A percentile compares a stretch with the other conserved stretches of the same genome.
phyloP scores from a whole-genome alignment of 2,329 filamentous ascomycete species.

The Anisogramma anomala region DNA sequence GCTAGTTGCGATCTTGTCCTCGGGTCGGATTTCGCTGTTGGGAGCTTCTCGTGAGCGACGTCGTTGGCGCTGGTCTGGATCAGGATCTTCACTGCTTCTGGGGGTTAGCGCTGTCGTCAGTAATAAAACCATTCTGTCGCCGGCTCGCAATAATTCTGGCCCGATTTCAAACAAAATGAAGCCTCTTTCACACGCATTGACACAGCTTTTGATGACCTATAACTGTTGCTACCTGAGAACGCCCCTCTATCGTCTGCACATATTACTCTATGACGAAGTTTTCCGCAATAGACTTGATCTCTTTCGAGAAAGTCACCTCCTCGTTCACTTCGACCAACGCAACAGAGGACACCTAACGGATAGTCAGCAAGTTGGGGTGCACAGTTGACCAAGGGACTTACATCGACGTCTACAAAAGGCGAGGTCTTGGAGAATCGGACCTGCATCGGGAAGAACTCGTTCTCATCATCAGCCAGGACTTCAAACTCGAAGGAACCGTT shows the following conservation, averaged over 20 bases:
- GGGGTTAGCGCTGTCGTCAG: too few species aligned
- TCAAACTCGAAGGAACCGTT: slow-evolving; percentile 93
- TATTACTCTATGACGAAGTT: slow-evolving; percentile 63
- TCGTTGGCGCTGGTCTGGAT: too few species aligned
- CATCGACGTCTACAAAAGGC: slow-evolving; percentile 87
- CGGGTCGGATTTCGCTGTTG: too few species aligned
- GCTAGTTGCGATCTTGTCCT: too few species aligned
- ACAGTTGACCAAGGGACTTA: slow-evolving; percentile 36
- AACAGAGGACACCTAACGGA: slow-evolving; percentile 49
- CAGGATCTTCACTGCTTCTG: too few species aligned
- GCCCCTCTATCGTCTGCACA: slow-evolving; percentile 6
- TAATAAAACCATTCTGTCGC: too few species aligned
- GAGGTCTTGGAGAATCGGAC: slow-evolving; percentile 76
- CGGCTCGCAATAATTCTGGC: too few species aligned
- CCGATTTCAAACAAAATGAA: neutral
- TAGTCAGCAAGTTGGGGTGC: neutral
- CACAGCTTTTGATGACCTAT: slow-evolving; percentile 8
- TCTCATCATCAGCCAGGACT: slow-evolving; percentile 73
- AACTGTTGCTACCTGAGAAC: slow-evolving; percentile 3
- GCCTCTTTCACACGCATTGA: slow-evolving; percentile 1
- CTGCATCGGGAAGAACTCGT: slow-evolving; percentile 96
- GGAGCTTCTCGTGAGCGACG: too few species aligned
- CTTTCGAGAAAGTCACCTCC: slow-evolving; percentile 72
- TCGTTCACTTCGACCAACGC: slow-evolving; percentile 64
- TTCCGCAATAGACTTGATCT: slow-evolving; percentile 65